phyloP scores from a whole-genome alignment of 2,329 filamentous ascomycete genomes.

The Sarocladium kiliense region DNA sequence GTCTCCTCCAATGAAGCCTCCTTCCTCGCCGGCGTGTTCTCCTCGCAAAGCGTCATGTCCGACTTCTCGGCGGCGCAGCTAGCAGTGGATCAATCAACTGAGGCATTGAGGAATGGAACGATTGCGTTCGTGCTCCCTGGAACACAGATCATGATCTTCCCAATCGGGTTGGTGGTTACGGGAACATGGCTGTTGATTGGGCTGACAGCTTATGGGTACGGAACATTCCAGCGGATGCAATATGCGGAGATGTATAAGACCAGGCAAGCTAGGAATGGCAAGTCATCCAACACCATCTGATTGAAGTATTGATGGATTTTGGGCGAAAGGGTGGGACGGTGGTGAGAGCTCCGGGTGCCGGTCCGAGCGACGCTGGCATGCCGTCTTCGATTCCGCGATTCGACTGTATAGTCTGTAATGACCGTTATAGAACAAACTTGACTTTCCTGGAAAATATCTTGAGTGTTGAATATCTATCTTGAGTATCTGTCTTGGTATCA shows the following conservation, averaged over 20 bases:
- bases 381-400: neutral
- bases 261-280: conserved; percentile 15
- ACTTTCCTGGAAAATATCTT: neutral
- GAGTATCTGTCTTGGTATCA: neutral
- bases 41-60: conserved; percentile 49
- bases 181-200: conserved; percentile 56
- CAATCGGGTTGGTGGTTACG: conserved; percentile 63
- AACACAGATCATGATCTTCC: conserved; percentile 62
- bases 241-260: conserved; percentile 60
- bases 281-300: conserved; percentile 1
- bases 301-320: too few relatives aligned
- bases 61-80: conserved; percentile 41
- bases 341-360: neutral
- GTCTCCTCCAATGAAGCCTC: conserved; percentile 66
- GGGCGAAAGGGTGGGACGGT: too few relatives aligned
- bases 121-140: conserved; percentile 67
- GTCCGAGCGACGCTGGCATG: neutral
- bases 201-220: conserved; percentile 52
- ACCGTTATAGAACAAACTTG: neutral
- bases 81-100: conserved; percentile 43
- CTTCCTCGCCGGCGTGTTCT: conserved; percentile 68
- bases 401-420: conserved; percentile 2
- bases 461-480: neutral
- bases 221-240: conserved; percentile 61
- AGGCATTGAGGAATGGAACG: conserved; percentile 42